These are phyloP conservation scores for Ogataea neopini DNA, from an alignment of 805 yeast genomes.

Conservation along the genomic window DNA sequence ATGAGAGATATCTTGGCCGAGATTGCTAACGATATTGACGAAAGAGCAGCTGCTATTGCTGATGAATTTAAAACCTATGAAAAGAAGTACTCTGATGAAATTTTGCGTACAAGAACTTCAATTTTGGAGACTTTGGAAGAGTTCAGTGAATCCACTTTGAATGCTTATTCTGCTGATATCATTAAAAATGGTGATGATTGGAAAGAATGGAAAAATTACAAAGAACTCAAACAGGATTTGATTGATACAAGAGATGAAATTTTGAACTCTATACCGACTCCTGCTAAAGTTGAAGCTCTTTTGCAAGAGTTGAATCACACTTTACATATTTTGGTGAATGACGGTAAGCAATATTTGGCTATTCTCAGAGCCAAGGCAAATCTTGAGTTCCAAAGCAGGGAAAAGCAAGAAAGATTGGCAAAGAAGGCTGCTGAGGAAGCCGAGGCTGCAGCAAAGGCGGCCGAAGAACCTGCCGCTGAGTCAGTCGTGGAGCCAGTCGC, in stretches of 20 bases:
- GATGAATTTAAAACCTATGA: conserved; percentile 33
- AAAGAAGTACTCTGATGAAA: conserved; percentile 34
- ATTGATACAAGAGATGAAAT: conserved; percentile 57
- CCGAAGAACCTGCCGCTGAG: conserved; percentile 8
- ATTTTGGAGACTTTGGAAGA: conserved; percentile 71
- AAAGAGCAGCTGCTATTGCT: conserved; percentile 35
- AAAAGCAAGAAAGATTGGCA: conserved; percentile 39
- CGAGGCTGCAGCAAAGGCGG: conserved; percentile 1
- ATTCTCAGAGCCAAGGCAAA: conserved; percentile 60
- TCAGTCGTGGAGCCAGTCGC: conserved; percentile 29
- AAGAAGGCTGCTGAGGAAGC: conserved; percentile 17
- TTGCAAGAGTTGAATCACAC: conserved; percentile 45
- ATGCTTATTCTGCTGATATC: conserved; percentile 63
- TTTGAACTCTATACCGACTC: conserved; percentile 36
- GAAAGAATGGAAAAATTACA: conserved; percentile 62
- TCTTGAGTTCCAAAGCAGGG: conserved; percentile 55
- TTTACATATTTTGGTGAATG: conserved; percentile 52
- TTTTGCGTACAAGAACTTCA: conserved; percentile 37
- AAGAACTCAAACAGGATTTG: conserved; percentile 54
- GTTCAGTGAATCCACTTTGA: conserved; percentile 66
- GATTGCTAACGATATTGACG: conserved; percentile 33
- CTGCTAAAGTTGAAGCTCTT: conserved; percentile 33
- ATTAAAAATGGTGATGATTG: conserved; percentile 47
- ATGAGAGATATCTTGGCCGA: conserved; percentile 44
- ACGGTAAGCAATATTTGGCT: conserved; percentile 61